Conservation (phyloP, 2,329 filamentous ascomycete genomes). For the Cadophora luteo-olivacea region DNA sequence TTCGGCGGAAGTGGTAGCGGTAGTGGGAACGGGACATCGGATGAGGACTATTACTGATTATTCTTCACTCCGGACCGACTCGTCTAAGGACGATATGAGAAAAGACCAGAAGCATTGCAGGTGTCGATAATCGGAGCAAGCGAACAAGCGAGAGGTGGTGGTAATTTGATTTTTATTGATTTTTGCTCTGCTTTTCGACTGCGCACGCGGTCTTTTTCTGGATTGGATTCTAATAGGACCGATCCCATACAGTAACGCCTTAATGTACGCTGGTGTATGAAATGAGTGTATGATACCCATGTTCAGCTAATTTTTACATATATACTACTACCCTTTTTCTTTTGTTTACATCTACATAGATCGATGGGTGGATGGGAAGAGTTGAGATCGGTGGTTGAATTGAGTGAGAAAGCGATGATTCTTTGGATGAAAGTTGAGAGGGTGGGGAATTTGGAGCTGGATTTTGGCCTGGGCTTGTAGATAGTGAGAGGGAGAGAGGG, state of each 20-base stretch:
- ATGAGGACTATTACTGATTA: slow-evolving; percentile 25
- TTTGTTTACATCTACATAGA: slow-evolving; percentile 17
- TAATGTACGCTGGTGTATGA: slow-evolving; percentile 21
- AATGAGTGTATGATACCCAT: slow-evolving; percentile 36
- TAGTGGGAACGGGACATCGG: slow-evolving; percentile 27
- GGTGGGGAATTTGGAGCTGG: background rate
- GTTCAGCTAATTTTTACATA: slow-evolving; percentile 18
- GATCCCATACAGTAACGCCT: slow-evolving; percentile 11
- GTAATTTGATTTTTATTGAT: slow-evolving; percentile 18
- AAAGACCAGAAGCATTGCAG: slow-evolving; percentile 8
- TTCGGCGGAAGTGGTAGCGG: slow-evolving; percentile 40
- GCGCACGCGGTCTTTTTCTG: background rate
- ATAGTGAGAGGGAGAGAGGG: too few relatives aligned
- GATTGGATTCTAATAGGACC: too few relatives aligned
- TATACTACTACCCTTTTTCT: slow-evolving; percentile 15
- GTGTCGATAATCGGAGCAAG: slow-evolving; percentile 9
- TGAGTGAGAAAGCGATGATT: background rate
- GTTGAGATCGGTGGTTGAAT: background rate
- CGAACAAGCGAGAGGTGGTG: background rate
- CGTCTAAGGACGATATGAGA: background rate
- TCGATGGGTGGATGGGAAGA: background rate
- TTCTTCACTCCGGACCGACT: background rate
- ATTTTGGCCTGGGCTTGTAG: background rate
- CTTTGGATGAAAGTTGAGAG: background rate
- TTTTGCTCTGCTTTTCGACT: background rate